Conservation (phyloP, 805 yeast genomes). For the Yamadazyma insecticola region DNA sequence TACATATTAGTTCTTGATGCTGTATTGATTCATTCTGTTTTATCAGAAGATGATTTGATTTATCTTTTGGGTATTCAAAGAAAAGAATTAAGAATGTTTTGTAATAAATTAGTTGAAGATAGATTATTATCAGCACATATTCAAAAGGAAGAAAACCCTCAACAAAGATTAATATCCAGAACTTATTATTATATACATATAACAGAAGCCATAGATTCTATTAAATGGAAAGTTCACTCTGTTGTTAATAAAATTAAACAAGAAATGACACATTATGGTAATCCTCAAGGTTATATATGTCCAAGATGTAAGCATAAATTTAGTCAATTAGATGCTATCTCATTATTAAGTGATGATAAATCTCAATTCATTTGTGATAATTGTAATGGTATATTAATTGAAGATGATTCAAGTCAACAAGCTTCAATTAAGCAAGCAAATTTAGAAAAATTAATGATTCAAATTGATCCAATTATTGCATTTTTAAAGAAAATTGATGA, state of each 20-base stretch:
- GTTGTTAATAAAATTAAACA: conserved; percentile 75
- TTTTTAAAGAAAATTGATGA: conserved; percentile 58
- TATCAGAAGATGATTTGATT: conserved; percentile 87
- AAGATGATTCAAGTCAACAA: conserved; percentile 84
- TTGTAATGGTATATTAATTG: conserved; percentile 73
- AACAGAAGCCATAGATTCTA: conserved; percentile 91
- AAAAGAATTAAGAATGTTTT: conserved; percentile 78
- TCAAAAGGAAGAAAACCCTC: conserved; percentile 54
- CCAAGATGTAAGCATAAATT: conserved; percentile 79
- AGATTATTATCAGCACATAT: conserved; percentile 65
- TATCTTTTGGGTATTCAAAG: conserved; percentile 77
- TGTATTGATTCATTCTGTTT: conserved; percentile 76
- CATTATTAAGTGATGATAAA: conserved; percentile 73
- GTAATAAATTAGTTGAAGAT: conserved; percentile 82
- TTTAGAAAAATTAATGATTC: conserved; percentile 80
- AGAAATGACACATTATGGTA: conserved; percentile 77
- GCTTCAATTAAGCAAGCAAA: conserved; percentile 77
- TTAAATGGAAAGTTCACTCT: conserved; percentile 93
- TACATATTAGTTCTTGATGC: conserved; percentile 86
- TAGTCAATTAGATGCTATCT: conserved; percentile 82
- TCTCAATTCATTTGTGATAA: conserved; percentile 80
- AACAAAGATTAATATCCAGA: conserved; percentile 62
- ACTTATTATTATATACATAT: conserved; percentile 84
- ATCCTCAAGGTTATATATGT: conserved; percentile 92
- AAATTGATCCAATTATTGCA: conserved; percentile 82